A percentile compares a stretch with the other conserved stretches of the same genome.
Conservation (phyloP, 192 early-diverging fungal genomes). For the Dispira simplex region DNA sequence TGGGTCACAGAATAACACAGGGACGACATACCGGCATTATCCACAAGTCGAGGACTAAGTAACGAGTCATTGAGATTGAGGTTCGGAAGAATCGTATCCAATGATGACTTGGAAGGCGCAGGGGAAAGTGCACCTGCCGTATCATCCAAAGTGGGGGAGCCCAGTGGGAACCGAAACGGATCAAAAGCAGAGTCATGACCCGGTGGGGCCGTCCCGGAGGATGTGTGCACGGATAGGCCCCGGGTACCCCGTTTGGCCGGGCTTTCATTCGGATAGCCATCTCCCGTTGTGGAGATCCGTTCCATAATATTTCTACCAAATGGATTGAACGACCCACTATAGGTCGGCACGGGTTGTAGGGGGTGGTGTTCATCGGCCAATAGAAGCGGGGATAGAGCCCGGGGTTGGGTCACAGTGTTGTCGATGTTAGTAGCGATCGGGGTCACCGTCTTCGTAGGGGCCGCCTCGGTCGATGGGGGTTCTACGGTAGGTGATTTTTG, state of each 20-base stretch:
- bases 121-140: not conserved
- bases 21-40: too few relatives aligned
- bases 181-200: not conserved
- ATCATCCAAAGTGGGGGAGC: not conserved
- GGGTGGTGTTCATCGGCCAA: not conserved
- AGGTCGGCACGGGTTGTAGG: not conserved
- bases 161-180: not conserved
- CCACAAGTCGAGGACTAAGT: too few relatives aligned
- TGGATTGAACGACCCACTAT: slow-evolving; percentile 1
- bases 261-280: too few relatives aligned
- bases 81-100: not conserved
- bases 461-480: slow-evolving; percentile 3
- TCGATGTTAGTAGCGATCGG: not conserved
- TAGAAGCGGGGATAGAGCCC: not conserved
- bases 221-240: not conserved
- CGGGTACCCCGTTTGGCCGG: too few relatives aligned
- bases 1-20: not conserved
- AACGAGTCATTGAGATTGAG: not conserved
- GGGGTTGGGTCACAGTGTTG: not conserved
- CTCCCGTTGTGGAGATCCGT: too few relatives aligned
- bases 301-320: not conserved
- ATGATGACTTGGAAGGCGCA: not conserved
- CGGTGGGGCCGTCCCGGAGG: not conserved
- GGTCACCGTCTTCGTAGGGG: not conserved
- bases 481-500: too few relatives aligned